These are phyloP conservation scores for Eucalyptus cloeziana DNA, from an alignment of 345 rosid genomes.

Conservation along the genomic window DNA sequence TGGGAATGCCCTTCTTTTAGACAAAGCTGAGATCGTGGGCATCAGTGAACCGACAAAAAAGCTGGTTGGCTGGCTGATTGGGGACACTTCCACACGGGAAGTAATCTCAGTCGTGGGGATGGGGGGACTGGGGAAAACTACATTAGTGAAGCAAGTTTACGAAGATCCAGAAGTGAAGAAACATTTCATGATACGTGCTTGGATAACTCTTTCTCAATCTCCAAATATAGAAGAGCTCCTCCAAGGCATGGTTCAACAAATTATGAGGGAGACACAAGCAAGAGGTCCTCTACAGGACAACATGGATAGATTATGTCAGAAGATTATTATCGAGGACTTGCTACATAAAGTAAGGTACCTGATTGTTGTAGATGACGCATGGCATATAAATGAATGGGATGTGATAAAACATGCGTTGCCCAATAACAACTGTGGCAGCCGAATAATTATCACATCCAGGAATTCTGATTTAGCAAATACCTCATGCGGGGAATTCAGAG, in stretches of 20 bases:
- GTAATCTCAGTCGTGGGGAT: constrained; percentile 17
- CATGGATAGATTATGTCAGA: constrained; percentile 2
- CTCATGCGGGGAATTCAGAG: constrained; percentile 1
- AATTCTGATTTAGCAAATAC: constrained; percentile 1
- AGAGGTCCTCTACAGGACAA: not conserved
- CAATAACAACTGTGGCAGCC: constrained; percentile 5
- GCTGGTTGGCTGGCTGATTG: not conserved
- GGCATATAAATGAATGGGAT: constrained; percentile 17
- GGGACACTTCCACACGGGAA: not conserved
- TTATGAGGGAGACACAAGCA: not conserved
- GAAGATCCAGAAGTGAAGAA: constrained; percentile 7
- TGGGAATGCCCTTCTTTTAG: constrained; percentile 17
- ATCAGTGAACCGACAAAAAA: constrained; percentile 8
- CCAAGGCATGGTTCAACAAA: constrained; percentile 2
- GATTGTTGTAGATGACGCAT: constrained; percentile 19
- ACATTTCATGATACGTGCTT: constrained; percentile 9
- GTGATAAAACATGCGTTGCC: constrained; percentile 15
- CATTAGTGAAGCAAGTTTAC: constrained; percentile 19
- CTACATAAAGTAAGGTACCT: constrained; percentile 11
- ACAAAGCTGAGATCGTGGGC: constrained; percentile 19
- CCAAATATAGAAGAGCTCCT: constrained; percentile 4
- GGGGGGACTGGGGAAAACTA: constrained; percentile 39
- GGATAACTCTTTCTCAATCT: constrained; percentile 17
- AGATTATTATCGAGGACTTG: not conserved
- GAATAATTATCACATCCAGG: constrained; percentile 20